Evolutionary conservation across 2,329 filamentous ascomycete species (phyloP), one percentile per base, ranked within the genome.

Genomic region (Neofusicoccum cordaticola): DNA sequence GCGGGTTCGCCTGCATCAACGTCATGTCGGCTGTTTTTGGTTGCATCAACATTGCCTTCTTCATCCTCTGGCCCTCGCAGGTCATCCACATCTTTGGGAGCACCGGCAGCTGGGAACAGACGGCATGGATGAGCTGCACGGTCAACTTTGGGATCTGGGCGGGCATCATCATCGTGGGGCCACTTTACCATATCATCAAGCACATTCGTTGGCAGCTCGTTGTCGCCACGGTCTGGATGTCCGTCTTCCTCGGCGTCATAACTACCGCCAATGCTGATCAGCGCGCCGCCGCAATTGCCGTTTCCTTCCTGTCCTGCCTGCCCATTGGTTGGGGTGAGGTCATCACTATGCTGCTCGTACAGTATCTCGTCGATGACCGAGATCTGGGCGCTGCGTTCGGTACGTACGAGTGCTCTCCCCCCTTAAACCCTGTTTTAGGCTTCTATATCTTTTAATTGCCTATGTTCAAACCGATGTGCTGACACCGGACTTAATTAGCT

Each of bases 51-150:
- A 68, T 71, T 27, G 70, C 73, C 12, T 58, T 73, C 4, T 70
- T 69, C 57, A 72, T 75, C 42, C 70, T 73, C 42, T 75, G 69
- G 68, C 73, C 73, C 9, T 68, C 68, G 15, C 73, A 73, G 51
- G 69, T 73, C 42, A 65, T 9, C 67, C 65, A 51, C 27, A 51
- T 51, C 13, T 51, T 51, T 6, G 47, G 47, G 0, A 51, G 47
- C 61, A 44, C 68, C 51, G 52, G 64, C 64, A 62, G 67, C 52
- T 72, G 71, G 72, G 52, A 73, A 47, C 65, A 70, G 27, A 66
- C 68, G 15, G 71, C 71, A 2, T 73, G 71, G 71, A 67, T 72
- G 37, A 70, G 72, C 3, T 69, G 68, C 2, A 71, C 70, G n/a
- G 68, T 70, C 22, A 69, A 67, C n/a, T 73, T 74, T 37, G 73